These are phyloP conservation scores for Capsicum baccatum DNA, from an alignment of 257 asterid species.

Conservation along the genomic window DNA sequence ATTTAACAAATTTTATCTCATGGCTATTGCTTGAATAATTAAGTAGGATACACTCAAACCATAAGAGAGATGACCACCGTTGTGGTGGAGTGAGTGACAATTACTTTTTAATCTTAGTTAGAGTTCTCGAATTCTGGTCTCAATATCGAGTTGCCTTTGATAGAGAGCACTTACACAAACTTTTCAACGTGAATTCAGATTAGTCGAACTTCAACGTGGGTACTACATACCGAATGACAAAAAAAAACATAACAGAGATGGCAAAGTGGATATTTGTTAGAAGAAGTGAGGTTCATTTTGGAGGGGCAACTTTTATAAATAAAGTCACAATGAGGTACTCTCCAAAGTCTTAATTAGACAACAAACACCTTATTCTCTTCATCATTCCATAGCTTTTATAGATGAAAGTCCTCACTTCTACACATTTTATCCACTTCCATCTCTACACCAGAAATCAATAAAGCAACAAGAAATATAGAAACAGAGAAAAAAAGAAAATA, in stretches of 20 bases:
- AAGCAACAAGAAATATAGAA: too few species aligned
- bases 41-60: neutral
- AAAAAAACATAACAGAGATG: slow-evolving; percentile 16
- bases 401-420: neutral
- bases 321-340: slow-evolving; percentile 32
- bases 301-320: slow-evolving; percentile 48
- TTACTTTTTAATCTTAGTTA: too few species aligned
- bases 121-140: too few species aligned
- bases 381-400: slow-evolving; percentile 13
- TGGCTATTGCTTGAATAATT: neutral
- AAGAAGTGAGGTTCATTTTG: slow-evolving; percentile 38
- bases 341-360: slow-evolving; percentile 33
- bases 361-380: slow-evolving; percentile 26
- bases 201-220: too few species aligned
- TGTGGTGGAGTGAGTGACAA: too few species aligned
- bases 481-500: neutral
- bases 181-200: too few species aligned
- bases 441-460: neutral
- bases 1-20: slow-evolving; percentile 44
- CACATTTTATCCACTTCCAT: slow-evolving; percentile 24
- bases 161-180: too few species aligned
- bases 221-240: too few species aligned
- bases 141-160: too few species aligned
- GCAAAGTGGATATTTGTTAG: slow-evolving; percentile 44
- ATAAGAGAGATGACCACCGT: slow-evolving; percentile 10